A percentile compares a stretch with the other conserved stretches of the same genome.
Conservation (phyloP, 2,329 filamentous ascomycete species). For the Davidsoniella virescens region DNA sequence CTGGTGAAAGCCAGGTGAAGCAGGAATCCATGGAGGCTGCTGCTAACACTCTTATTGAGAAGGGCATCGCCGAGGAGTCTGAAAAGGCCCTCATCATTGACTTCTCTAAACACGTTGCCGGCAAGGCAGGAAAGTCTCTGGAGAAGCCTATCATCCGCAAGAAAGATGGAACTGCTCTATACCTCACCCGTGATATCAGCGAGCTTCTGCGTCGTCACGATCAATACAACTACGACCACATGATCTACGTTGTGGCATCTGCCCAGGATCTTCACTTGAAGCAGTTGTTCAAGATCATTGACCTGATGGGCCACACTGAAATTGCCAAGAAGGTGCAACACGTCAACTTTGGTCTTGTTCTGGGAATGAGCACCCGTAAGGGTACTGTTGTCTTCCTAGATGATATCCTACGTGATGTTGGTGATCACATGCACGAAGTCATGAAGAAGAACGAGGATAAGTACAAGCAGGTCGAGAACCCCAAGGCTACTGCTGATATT, state of each 20-base stretch:
- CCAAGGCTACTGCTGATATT: conserved; percentile 65
- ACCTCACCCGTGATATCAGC: conserved; percentile 63
- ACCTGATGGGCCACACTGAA: conserved; percentile 53
- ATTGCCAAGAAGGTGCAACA: conserved; percentile 54
- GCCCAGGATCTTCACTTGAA: conserved; percentile 58
- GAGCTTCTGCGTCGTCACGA: conserved; percentile 51
- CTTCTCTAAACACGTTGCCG: conserved; percentile 49
- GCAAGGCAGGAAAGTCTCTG: conserved; percentile 51
- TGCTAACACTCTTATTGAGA: conserved; percentile 45
- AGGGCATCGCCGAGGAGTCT: conserved; percentile 49
- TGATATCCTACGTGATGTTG: conserved; percentile 62
- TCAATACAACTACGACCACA: conserved; percentile 54
- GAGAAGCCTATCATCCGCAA: conserved; percentile 57
- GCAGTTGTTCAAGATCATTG: conserved; percentile 62
- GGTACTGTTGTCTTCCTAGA: conserved; percentile 61
- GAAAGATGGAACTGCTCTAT: conserved; percentile 58
- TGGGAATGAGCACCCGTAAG: conserved; percentile 54
- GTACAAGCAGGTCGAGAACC: conserved; percentile 78
- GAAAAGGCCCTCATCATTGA: conserved; percentile 59
- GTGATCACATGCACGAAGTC: conserved; percentile 93
- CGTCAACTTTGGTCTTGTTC: conserved; percentile 58
- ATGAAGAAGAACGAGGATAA: conserved; percentile 86
- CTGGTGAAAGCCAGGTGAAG: conserved; percentile 58
- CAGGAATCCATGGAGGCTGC: conserved; percentile 49
- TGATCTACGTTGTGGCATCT: conserved; percentile 64